phyloP scores from a whole-genome alignment of 208 protist genomes.

The Trypanosoma cruzi region DNA sequence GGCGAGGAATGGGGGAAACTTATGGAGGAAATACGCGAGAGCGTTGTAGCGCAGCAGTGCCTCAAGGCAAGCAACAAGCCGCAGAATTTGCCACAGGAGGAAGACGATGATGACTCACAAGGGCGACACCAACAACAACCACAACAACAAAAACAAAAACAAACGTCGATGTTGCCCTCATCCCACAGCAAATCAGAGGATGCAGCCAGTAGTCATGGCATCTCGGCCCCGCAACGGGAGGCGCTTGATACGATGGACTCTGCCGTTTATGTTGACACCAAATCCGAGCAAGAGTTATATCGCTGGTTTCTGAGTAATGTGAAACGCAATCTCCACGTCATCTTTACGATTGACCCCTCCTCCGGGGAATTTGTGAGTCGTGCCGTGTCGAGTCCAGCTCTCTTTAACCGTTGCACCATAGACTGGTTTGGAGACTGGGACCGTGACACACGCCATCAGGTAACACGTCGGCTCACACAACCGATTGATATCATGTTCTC shows the following conservation, averaged over 20 bases:
- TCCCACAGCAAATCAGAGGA: neutral
- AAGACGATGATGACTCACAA: neutral
- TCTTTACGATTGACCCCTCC: slow-evolving; percentile 99
- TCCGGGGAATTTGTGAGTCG: slow-evolving; percentile 95
- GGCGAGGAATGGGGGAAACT: slow-evolving; percentile 97
- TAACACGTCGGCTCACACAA: slow-evolving; percentile 91
- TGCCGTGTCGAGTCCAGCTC: slow-evolving; percentile 96
- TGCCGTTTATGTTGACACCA: slow-evolving; percentile 69
- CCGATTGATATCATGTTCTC: slow-evolving; percentile 87
- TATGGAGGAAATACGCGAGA: slow-evolving; percentile 90
- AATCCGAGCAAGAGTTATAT: slow-evolving; percentile 95
- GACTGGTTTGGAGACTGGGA: slow-evolving; percentile 99
- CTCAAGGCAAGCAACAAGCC: slow-evolving; percentile 21
- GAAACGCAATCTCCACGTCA: slow-evolving; percentile 98
- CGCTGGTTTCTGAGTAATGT: slow-evolving; percentile 97
- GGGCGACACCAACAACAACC: neutral
- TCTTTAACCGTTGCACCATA: slow-evolving; percentile 99
- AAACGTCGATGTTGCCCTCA: neutral
- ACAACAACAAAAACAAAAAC: slow-evolving; percentile 1
- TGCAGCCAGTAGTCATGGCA: neutral
- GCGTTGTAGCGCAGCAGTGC: slow-evolving; percentile 37
- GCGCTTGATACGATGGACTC: slow-evolving; percentile 8
- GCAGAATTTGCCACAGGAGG: slow-evolving; percentile 1
- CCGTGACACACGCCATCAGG: slow-evolving; percentile 92
- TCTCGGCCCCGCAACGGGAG: slow-evolving; percentile 3